These are phyloP conservation scores for Plasmodium relictum DNA, from an alignment of 169 alveolate species.

Conservation along the genomic window DNA sequence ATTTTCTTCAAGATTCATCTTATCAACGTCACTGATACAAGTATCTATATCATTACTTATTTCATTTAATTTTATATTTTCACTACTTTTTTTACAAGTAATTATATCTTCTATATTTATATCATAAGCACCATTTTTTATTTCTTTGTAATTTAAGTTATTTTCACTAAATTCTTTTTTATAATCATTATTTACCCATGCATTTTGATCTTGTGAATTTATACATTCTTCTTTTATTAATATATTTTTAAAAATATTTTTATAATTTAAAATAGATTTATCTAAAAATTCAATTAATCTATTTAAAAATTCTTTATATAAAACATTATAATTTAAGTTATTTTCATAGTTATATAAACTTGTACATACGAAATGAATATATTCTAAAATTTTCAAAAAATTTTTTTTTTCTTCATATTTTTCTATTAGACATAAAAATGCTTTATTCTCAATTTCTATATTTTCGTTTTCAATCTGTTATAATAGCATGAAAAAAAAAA, in stretches of 20 bases:
- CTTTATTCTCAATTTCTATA: constrained; percentile 35
- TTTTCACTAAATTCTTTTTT: neutral
- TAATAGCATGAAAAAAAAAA: constrained; percentile 1
- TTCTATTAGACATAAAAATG: constrained; percentile 43
- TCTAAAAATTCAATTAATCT: constrained; percentile 6
- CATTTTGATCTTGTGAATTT: too few species aligned
- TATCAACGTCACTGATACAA: too few species aligned
- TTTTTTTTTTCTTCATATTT: constrained; percentile 54
- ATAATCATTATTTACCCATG: neutral
- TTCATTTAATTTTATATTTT: neutral
- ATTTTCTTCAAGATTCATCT: too few species aligned
- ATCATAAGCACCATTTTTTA: constrained; percentile 6
- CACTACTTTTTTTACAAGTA: neutral
- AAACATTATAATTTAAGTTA: constrained; percentile 12
- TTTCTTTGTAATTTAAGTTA: neutral
- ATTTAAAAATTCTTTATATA: constrained; percentile 1
- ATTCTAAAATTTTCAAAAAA: constrained; percentile 14
- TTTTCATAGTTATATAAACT: constrained; percentile 29
- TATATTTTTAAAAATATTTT: constrained; percentile 15
- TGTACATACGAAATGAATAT: constrained; percentile 58
- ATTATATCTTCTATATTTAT: constrained; percentile 23
- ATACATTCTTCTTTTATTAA: constrained; percentile 14
- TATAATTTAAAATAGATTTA: constrained; percentile 2
- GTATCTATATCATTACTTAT: neutral
- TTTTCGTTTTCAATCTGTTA: constrained; percentile 33